Evolutionary conservation across 225 moss, liverwort and hornwort genomes (phyloP).

Genomic region (Anthoceros angustus): DNA sequence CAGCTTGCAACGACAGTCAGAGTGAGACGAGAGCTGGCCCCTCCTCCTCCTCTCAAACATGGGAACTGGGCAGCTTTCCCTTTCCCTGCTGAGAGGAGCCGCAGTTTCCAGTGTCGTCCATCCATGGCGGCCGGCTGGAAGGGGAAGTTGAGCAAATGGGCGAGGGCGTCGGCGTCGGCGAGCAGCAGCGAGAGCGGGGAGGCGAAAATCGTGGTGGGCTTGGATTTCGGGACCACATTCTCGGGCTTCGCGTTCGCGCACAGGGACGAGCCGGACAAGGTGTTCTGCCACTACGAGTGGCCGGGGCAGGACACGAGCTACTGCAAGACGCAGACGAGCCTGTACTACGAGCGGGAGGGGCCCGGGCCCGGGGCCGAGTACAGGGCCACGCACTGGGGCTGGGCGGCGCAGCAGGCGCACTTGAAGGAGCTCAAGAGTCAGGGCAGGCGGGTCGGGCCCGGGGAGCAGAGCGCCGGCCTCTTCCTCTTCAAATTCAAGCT

Average conservation of each 20-base stretch:
- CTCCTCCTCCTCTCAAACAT: too few species aligned
- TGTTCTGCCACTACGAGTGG: slow-evolving; percentile 13
- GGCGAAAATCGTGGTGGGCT: slow-evolving; percentile 32
- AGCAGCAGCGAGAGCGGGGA: not conserved
- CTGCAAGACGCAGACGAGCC: slow-evolving; percentile 10
- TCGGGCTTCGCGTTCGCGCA: slow-evolving; percentile 45
- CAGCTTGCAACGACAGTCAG: too few species aligned
- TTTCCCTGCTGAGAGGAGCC: too few species aligned
- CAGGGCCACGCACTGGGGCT: slow-evolving; percentile 31
- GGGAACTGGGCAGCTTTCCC: too few species aligned
- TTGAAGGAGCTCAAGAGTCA: not conserved
- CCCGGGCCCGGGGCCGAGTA: slow-evolving; percentile 4
- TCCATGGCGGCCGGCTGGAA: too few species aligned
- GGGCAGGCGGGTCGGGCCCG: slow-evolving; percentile 7
- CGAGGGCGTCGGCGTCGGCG: too few species aligned
- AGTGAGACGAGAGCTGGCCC: too few species aligned
- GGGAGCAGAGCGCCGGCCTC: not conserved
- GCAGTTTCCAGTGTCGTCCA: too few species aligned
- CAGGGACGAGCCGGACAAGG: slow-evolving; percentile 18
- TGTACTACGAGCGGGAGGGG: slow-evolving; percentile 12
- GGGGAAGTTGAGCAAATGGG: too few species aligned
- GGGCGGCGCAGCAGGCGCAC: slow-evolving; percentile 17
- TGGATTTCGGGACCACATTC: slow-evolving; percentile 50
- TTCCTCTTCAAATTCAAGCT: slow-evolving; percentile 38
- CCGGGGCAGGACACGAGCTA: slow-evolving; percentile 7